Percentiles rank a stretch among this genome's conserved stretches.
Evolutionary conservation across 306 rosid genomes (phyloP).

Genomic region (Cyamopsis tetragonoloba): DNA sequence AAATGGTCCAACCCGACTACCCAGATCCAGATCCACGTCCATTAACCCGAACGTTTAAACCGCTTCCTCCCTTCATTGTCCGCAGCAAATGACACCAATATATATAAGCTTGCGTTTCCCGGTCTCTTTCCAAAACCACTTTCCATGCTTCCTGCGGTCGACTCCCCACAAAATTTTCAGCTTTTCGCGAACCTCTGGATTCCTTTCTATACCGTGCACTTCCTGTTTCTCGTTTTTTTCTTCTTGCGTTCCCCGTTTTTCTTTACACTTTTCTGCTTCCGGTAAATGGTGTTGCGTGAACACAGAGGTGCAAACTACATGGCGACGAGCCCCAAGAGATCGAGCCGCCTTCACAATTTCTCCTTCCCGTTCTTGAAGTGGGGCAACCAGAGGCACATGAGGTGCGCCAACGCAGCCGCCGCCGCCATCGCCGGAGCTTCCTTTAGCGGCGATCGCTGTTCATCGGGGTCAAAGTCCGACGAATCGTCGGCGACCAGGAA

Average conservation of each 20-base stretch:
- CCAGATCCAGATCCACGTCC: too few relatives aligned
- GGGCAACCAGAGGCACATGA: slow-evolving; percentile 59
- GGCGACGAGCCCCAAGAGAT: slow-evolving; percentile 57
- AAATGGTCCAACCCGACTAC: too few relatives aligned
- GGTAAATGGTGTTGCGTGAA: slow-evolving; percentile 40
- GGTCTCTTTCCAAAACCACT: too few relatives aligned
- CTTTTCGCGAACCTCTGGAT: too few relatives aligned
- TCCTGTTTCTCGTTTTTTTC: too few relatives aligned
- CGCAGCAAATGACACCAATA: too few relatives aligned
- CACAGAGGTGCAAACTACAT: slow-evolving; percentile 25
- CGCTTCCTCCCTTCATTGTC: background rate
- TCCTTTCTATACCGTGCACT: too few relatives aligned
- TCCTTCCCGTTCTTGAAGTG: slow-evolving; percentile 61
- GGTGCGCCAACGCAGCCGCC: slow-evolving; percentile 39
- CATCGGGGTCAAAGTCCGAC: slow-evolving; percentile 22
- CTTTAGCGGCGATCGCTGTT: slow-evolving; percentile 36
- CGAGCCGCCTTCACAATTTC: slow-evolving; percentile 72
- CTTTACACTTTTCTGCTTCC: background rate
- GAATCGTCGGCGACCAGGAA: slow-evolving; percentile 24
- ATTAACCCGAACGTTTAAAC: slow-evolving; percentile 54
- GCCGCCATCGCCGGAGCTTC: background rate
- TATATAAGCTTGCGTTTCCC: too few relatives aligned
- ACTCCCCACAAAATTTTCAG: background rate
- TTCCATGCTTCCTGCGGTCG: too few relatives aligned
- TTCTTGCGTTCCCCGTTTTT: background rate